A percentile compares a stretch with the other conserved stretches of the same genome.
These are phyloP conservation scores for Botryotinia calthae DNA, from an alignment of 2,329 filamentous ascomycete species.

Conservation along the genomic window DNA sequence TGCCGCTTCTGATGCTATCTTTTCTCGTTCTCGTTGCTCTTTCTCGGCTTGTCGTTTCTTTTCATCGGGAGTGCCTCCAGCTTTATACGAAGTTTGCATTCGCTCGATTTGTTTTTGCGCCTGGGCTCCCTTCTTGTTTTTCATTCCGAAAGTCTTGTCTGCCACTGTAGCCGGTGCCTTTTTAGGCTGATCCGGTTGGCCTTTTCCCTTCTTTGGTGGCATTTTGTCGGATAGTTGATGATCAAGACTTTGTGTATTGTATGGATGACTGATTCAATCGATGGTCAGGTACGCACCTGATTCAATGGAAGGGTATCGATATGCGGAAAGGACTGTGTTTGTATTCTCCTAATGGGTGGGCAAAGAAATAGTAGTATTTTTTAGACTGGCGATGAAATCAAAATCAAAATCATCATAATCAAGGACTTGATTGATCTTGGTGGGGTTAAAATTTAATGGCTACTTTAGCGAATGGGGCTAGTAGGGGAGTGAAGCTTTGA, in stretches of 20 bases:
- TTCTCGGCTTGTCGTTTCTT: constrained; percentile 74
- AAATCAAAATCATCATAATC: constrained; percentile 22
- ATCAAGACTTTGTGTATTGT: not conserved
- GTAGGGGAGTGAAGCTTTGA: constrained; percentile 16
- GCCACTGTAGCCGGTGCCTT: constrained; percentile 64
- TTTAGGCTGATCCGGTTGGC: constrained; percentile 47
- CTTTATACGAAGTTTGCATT: constrained; percentile 69
- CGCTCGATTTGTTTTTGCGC: constrained; percentile 90
- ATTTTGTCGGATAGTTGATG: constrained; percentile 49
- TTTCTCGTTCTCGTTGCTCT: constrained; percentile 74
- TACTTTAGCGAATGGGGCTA: constrained; percentile 29
- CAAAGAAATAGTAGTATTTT: constrained; percentile 9
- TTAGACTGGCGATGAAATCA: constrained; percentile 7
- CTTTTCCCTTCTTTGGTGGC: constrained; percentile 64
- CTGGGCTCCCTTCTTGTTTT: constrained; percentile 95
- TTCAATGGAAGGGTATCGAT: not conserved
- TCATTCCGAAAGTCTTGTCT: constrained; percentile 99
- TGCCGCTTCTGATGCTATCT: constrained; percentile 83
- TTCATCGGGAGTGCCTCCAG: constrained; percentile 78
- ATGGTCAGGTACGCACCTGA: not conserved
- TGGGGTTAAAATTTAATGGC: constrained; percentile 32
- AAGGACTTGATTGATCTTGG: constrained; percentile 27
- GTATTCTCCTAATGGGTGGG: not conserved
- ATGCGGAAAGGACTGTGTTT: constrained; percentile 36
- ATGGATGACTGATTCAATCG: not conserved